phyloP scores from a whole-genome alignment of 139 green algal species.

The Choricystis sp. region DNA sequence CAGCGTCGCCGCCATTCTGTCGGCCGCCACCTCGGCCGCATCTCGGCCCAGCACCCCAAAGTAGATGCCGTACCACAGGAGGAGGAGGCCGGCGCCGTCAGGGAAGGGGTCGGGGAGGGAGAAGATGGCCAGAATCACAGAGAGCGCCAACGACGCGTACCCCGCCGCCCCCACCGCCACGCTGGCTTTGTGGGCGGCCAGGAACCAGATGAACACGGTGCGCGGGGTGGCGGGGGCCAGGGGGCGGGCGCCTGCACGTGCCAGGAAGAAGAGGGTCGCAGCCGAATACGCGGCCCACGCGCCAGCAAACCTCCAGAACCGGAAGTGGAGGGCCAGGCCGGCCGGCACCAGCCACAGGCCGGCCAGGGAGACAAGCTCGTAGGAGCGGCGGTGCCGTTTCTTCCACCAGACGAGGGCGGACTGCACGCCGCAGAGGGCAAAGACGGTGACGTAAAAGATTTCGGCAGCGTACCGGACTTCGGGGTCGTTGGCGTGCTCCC shows the following conservation, averaged over 20 bases:
- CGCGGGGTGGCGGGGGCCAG: not conserved
- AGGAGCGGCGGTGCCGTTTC: constrained; percentile 48
- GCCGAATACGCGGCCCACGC: constrained; percentile 46
- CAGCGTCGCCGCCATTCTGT: constrained; percentile 40
- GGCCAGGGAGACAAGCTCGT: constrained; percentile 65
- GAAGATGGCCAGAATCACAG: constrained; percentile 36
- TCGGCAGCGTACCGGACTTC: constrained; percentile 3
- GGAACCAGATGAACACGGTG: constrained; percentile 68
- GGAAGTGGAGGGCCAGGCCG: constrained; percentile 21
- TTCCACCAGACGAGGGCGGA: constrained; percentile 56
- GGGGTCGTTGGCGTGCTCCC: not conserved
- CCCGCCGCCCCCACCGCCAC: constrained; percentile 39
- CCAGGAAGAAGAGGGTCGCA: constrained; percentile 47
- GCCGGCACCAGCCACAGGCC: constrained; percentile 73
- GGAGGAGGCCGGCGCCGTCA: constrained; percentile 12
- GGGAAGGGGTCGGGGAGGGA: constrained; percentile 20
- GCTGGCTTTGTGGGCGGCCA: constrained; percentile 33
- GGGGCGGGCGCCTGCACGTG: not conserved
- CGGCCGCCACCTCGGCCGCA: constrained; percentile 61
- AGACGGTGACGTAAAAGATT: constrained; percentile 9
- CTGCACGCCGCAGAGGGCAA: constrained; percentile 34
- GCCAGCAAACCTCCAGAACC: constrained; percentile 57
- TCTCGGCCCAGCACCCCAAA: constrained; percentile 75
- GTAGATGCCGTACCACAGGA: constrained; percentile 66
- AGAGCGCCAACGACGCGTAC: constrained; percentile 49